Percentiles rank a stretch among this genome's conserved stretches.
These are phyloP conservation scores for Trypanosoma lewisi DNA, from an alignment of 208 protist genomes.

Conservation along the genomic window DNA sequence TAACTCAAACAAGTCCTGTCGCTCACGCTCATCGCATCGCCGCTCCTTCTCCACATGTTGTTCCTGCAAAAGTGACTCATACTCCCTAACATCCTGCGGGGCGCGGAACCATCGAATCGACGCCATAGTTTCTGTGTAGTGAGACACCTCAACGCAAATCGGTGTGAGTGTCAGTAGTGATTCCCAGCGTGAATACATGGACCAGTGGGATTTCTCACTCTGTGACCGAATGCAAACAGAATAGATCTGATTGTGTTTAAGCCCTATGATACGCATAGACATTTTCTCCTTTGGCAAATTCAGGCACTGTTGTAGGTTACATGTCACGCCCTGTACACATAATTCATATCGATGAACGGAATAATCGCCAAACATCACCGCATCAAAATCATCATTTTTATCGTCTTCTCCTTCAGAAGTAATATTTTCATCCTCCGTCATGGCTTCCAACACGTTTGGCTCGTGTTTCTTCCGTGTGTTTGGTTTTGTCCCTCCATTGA, in stretches of 20 bases:
- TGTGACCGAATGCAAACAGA: constrained; percentile 74
- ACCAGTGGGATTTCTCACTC: constrained; percentile 83
- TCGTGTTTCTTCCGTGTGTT: neutral
- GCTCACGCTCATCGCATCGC: constrained; percentile 72
- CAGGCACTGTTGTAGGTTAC: constrained; percentile 40
- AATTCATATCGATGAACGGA: constrained; percentile 78
- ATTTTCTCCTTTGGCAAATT: constrained; percentile 55
- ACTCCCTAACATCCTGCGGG: constrained; percentile 42
- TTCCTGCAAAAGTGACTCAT: constrained; percentile 44
- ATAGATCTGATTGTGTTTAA: constrained; percentile 84
- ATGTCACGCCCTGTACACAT: constrained; percentile 64
- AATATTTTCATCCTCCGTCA: neutral
- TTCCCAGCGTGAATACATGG: constrained; percentile 69
- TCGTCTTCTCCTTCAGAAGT: neutral
- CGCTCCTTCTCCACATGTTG: constrained; percentile 56
- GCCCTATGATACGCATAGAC: constrained; percentile 46
- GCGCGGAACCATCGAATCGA: constrained; percentile 66
- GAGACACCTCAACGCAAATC: constrained; percentile 49
- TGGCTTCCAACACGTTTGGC: neutral
- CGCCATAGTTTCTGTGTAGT: constrained; percentile 73
- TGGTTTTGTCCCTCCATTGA: neutral
- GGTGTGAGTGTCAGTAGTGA: constrained; percentile 78
- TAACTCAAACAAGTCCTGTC: constrained; percentile 77
- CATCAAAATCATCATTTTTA: constrained; percentile 13
- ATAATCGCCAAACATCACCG: constrained; percentile 73